Evolutionary conservation across 2,329 filamentous ascomycete genomes (phyloP).

Genomic region (Penicillium sp.): DNA sequence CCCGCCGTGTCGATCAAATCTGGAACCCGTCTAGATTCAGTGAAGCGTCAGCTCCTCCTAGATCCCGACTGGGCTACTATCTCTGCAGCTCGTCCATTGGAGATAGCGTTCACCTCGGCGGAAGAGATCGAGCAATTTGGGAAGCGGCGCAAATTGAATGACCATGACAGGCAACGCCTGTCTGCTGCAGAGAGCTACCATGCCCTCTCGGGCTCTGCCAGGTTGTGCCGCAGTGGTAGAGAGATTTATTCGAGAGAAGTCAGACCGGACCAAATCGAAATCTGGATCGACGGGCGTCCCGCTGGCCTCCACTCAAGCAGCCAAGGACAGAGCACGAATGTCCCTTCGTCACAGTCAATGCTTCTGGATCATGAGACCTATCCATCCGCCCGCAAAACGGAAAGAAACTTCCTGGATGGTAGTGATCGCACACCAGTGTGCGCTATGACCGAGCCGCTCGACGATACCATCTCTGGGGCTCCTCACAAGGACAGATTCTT

Average conservation of each 20-base stretch:
- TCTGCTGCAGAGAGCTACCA: conserved; percentile 4
- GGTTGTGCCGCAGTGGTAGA: conserved; percentile 2
- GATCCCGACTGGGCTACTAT: conserved; percentile 40
- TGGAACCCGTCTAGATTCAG: conserved; percentile 18
- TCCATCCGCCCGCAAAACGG: not conserved
- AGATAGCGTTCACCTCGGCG: conserved; percentile 28
- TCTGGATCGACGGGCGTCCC: conserved; percentile 23
- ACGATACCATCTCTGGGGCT: not conserved
- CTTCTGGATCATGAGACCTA: conserved; percentile 28
- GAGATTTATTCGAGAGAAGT: conserved; percentile 3
- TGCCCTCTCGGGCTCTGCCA: not conserved
- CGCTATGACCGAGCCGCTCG: not conserved
- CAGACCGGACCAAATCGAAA: conserved; percentile 19
- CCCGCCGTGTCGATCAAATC: not conserved
- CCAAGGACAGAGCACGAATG: conserved; percentile 2
- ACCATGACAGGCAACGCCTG: conserved; percentile 29
- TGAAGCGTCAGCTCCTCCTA: conserved; percentile 36
- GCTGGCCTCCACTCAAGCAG: conserved; percentile 5
- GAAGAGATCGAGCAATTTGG: conserved; percentile 34
- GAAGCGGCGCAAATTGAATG: conserved; percentile 35
- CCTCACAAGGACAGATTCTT: no score
- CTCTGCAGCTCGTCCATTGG: conserved; percentile 33
- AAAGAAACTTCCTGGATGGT: not conserved
- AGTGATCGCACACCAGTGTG: not conserved
- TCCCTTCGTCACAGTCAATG: conserved; percentile 35